Conservation (phyloP, 2,329 filamentous ascomycete genomes). For the Gyromitra esculenta region DNA sequence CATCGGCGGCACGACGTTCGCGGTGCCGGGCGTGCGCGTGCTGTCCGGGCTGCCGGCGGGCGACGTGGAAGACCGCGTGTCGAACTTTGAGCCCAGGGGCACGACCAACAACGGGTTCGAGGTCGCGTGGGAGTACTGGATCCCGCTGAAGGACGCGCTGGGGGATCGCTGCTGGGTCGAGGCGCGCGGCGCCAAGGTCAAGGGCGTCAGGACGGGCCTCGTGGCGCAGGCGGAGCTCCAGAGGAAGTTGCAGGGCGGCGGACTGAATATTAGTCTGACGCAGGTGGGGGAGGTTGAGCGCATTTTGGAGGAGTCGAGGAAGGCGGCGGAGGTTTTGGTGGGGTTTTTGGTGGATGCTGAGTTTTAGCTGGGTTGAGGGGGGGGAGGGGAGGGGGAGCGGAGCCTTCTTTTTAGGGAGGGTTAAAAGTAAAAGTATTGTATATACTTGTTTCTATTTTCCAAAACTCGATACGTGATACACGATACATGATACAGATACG, state of each 20-base stretch:
- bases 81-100: slow-evolving; percentile 6
- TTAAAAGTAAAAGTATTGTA: background rate
- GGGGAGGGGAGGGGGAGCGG: too few species aligned
- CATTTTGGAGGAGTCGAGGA: background rate
- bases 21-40: slow-evolving; percentile 21
- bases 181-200: background rate
- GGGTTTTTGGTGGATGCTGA: background rate
- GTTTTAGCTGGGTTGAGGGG: background rate
- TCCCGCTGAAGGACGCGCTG: background rate
- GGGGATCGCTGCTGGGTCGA: slow-evolving; percentile 11
- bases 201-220: background rate
- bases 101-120: background rate
- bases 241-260: background rate
- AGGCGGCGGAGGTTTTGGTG: background rate
- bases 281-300: slow-evolving; percentile 14
- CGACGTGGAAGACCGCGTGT: slow-evolving; percentile 1
- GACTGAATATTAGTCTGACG: background rate
- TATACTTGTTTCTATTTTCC: background rate
- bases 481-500: too few species aligned
- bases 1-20: background rate
- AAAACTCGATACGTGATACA: too few species aligned
- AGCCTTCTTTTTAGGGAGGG: background rate
- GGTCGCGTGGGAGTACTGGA: slow-evolving; percentile 14
- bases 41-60: background rate
- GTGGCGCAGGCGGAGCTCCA: background rate